Conservation (phyloP, 371 early-diverging fungal genomes). For the Mortierella polycephala region DNA sequence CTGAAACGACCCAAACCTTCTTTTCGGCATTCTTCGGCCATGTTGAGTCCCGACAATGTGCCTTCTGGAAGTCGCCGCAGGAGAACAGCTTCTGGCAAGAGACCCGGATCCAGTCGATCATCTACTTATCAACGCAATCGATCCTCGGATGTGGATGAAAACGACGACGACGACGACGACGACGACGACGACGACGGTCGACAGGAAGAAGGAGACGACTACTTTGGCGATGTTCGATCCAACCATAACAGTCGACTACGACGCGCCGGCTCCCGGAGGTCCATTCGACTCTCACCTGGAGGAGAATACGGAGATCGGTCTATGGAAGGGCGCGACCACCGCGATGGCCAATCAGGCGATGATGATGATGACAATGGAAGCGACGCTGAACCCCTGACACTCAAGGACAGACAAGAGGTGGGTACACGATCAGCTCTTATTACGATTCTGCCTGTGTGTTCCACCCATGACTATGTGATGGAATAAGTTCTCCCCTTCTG, state of each 20-base stretch:
- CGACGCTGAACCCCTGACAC: slow-evolving; percentile 66
- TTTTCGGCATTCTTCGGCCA: slow-evolving; percentile 27
- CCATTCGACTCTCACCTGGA: slow-evolving; percentile 19
- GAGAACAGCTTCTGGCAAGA: slow-evolving; percentile 11
- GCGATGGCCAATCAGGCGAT: slow-evolving; percentile 28
- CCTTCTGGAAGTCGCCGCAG: slow-evolving; percentile 44
- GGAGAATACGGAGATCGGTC: slow-evolving; percentile 30
- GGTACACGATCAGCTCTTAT: slow-evolving; percentile 1
- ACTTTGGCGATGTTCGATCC: slow-evolving; percentile 29
- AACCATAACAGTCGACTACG: slow-evolving; percentile 30
- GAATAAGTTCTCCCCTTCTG: background rate
- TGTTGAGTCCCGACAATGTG: slow-evolving; percentile 10
- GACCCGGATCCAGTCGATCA: slow-evolving; percentile 41
- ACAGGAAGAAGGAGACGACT: slow-evolving; percentile 28
- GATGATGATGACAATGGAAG: slow-evolving; percentile 53
- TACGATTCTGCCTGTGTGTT: background rate
- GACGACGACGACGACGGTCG: slow-evolving; percentile 28
- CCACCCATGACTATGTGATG: too few species aligned
- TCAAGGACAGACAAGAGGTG: slow-evolving; percentile 80
- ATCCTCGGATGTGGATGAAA: slow-evolving; percentile 42
- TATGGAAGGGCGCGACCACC: slow-evolving; percentile 14
- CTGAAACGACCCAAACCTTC: slow-evolving; percentile 29
- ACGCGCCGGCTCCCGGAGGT: slow-evolving; percentile 34
- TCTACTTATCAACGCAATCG: slow-evolving; percentile 39
- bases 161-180: slow-evolving; percentile 43